Percentiles rank a stretch among this genome's conserved stretches.
phyloP scores from a whole-genome alignment of 176 grass and related monocot genomes.

The Hyparrhenia diplandra region DNA sequence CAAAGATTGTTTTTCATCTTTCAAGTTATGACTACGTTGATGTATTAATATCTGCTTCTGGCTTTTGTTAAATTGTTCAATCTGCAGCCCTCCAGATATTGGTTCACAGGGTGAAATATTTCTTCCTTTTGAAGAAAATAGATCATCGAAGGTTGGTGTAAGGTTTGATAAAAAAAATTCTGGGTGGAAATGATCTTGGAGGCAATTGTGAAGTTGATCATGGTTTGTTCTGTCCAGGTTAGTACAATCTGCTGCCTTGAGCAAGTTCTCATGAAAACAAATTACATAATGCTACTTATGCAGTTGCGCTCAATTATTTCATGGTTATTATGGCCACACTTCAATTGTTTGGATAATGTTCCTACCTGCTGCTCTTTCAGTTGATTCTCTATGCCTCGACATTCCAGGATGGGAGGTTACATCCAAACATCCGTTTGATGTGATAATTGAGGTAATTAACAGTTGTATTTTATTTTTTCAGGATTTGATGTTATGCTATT shows the following conservation, averaged over 20 bases:
- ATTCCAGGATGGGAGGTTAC: slow-evolving; percentile 70
- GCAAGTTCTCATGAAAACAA: slow-evolving; percentile 10
- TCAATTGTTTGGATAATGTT: slow-evolving; percentile 15
- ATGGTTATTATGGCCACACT: slow-evolving; percentile 27
- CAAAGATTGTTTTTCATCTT: not conserved
- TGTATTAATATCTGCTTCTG: not conserved
- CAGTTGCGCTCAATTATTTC: not conserved
- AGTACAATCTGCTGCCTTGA: slow-evolving; percentile 30
- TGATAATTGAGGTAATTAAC: slow-evolving; percentile 65
- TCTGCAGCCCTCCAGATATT: slow-evolving; percentile 73
- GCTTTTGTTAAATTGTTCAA: slow-evolving; percentile 27
- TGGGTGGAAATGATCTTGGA: slow-evolving; percentile 87
- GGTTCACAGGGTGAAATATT: slow-evolving; percentile 77
- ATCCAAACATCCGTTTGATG: slow-evolving; percentile 73
- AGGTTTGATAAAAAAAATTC: slow-evolving; percentile 89
- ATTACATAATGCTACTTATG: not conserved
- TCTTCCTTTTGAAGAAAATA: slow-evolving; percentile 96
- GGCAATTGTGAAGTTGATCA: slow-evolving; percentile 92
- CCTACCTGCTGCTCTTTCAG: slow-evolving; percentile 44
- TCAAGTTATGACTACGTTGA: slow-evolving; percentile 3
- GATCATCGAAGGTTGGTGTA: slow-evolving; percentile 84
- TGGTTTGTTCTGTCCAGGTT: slow-evolving; percentile 95
- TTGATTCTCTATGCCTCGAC: slow-evolving; percentile 70
- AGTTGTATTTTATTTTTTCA: slow-evolving; percentile 16
- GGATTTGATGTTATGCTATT: slow-evolving; percentile 11